Base-by-base conservation (phyloP, 495 filamentous ascomycete species). In the Penicillium samsonianum region DNA sequence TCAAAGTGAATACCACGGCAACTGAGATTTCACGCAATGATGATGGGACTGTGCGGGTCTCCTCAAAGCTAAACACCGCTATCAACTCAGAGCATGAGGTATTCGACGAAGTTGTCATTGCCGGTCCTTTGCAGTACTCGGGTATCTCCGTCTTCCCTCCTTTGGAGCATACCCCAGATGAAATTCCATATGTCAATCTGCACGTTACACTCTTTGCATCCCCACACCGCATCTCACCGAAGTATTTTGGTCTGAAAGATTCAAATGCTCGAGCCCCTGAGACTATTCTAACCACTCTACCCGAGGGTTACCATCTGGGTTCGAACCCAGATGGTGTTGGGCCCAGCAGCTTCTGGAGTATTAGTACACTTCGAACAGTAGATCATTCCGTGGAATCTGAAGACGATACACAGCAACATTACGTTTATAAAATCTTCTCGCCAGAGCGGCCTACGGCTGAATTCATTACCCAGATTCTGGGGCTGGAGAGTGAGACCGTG, bases 361-460 rank as follows among this genome's bases (percentile, higher is more conserved):
- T 96, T 69, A 95, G 87, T 58, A 87, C 85, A 10, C 80, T 96
- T 17, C 81, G 82, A 10, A 80, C 76, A n/a, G 78, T 87, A 8
- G 65, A 72, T 30, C 89, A 87, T 52, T 81, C 86, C 0, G 65
- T 71, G 0, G 59, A 67, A 10, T 56, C 75, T 6, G 60, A 73
- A 46, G 61, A 73, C 43, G 60, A 73, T 17, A 57, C 62, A 0
- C 54, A 65, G 37, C 37, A 59, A 17, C 93, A 98, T 67, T 92
- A 90, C 63, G 81, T 96, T 28, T 98, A 98, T 78, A 98, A 98
- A 72, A 89, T 98, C 56, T 98, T 98, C 80, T 95, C 91, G 0
- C 90, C 92, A 0, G 72, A 83, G 37, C 78, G 77, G 5, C 77
- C 91, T 11, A 85, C 84, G 0, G 69, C 83, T 0, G 68, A 79